Percentiles rank a stretch among this genome's conserved stretches.
Evolutionary conservation across 176 grass and related monocot genomes (phyloP).

Genomic region (Eremochloa ophiuroides): DNA sequence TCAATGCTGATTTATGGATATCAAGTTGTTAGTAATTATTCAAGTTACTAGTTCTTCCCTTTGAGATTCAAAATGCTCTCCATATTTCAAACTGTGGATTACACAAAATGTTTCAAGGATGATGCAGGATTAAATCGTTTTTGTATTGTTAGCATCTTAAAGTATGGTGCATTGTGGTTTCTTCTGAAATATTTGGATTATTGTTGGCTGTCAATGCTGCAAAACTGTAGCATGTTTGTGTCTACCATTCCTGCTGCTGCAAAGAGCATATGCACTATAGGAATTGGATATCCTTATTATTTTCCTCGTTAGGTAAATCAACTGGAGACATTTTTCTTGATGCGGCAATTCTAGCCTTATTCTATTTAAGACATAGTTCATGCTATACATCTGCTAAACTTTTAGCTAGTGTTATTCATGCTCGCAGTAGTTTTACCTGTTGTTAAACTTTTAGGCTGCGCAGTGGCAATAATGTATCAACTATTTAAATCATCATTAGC

Average conservation of each 20-base stretch:
- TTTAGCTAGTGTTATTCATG: too few species aligned
- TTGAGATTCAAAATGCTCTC: slow-evolving; percentile 9
- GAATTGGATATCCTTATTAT: background rate
- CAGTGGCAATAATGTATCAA: too few species aligned
- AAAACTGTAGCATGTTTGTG: background rate
- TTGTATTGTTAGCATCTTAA: background rate
- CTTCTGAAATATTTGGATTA: background rate
- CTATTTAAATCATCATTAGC: too few species aligned
- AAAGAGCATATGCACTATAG: too few species aligned
- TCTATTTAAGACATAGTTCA: background rate
- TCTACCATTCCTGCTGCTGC: background rate
- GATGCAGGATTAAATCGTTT: background rate
- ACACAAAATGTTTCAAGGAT: background rate
- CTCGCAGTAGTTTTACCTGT: too few species aligned
- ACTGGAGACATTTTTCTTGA: background rate
- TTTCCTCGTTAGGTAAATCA: background rate
- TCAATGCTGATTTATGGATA: background rate
- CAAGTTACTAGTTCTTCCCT: background rate
- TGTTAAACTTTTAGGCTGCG: too few species aligned
- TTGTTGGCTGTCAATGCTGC: background rate
- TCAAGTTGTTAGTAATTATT: background rate
- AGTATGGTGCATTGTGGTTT: background rate
- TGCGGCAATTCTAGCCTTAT: background rate
- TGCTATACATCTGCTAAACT: background rate
- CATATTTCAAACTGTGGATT: background rate